Evolutionary conservation across 768 basidiomycete species (phyloP).

Genomic region (Mycena amicta): DNA sequence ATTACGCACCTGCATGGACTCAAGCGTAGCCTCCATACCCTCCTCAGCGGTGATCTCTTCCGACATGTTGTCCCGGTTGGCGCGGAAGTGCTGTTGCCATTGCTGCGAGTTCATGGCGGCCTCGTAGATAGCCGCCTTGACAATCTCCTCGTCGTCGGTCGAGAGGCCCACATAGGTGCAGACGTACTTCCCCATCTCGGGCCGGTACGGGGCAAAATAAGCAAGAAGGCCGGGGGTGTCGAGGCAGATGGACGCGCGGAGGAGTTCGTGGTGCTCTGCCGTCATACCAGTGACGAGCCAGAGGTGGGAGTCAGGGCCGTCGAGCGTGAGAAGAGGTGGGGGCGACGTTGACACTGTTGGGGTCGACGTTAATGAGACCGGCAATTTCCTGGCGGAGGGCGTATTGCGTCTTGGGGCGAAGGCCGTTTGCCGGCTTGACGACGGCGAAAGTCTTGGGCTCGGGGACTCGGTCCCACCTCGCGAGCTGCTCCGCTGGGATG

Average conservation of each 20-base stretch:
- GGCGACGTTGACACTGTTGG: not conserved
- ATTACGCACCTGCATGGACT: not conserved
- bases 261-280: too few relatives aligned
- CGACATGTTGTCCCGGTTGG: not conserved
- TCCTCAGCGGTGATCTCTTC: not conserved
- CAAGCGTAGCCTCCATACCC: not conserved
- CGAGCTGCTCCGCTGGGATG: not conserved
- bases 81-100: not conserved
- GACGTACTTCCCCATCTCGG: not conserved
- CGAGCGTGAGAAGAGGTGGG: not conserved
- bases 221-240: not conserved
- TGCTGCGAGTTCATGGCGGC: not conserved
- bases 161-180: not conserved
- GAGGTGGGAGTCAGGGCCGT: not conserved
- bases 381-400: not conserved
- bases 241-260: too few relatives aligned
- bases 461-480: not conserved
- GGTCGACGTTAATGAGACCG: not conserved
- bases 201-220: not conserved
- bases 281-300: not conserved
- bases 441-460: not conserved
- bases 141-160: not conserved
- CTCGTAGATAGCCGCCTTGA: not conserved
- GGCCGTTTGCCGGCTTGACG: not conserved
- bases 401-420: not conserved